phyloP scores from a whole-genome alignment of 176 grass and related monocot species.

The Pontederia paniculata region DNA sequence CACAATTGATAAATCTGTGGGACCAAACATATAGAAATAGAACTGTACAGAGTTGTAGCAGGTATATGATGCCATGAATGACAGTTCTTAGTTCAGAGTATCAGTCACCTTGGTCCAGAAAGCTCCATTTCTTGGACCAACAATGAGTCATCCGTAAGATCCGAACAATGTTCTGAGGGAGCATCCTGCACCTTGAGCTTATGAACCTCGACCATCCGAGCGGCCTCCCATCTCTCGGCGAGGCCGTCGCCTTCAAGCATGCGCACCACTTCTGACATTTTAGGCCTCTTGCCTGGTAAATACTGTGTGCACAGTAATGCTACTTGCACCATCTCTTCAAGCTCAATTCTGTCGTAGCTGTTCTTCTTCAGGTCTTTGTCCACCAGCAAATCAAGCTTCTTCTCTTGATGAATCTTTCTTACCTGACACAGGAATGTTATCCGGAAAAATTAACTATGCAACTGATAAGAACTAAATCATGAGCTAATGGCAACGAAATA shows the following conservation, averaged over 20 bases:
- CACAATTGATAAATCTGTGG: too few species aligned
- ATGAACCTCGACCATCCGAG: slow-evolving; percentile 39
- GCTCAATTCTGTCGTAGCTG: slow-evolving; percentile 54
- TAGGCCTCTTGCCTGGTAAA: slow-evolving; percentile 56
- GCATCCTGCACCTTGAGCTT: slow-evolving; percentile 53
- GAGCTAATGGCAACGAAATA: not conserved
- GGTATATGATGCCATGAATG: too few species aligned
- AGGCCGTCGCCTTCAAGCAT: slow-evolving; percentile 93
- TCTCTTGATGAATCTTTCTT: slow-evolving; percentile 91
- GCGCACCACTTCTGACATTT: slow-evolving; percentile 87
- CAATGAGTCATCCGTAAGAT: slow-evolving; percentile 70
- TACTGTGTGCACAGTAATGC: slow-evolving; percentile 81
- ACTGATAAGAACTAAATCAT: not conserved
- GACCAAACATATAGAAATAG: too few species aligned
- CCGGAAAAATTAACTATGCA: not conserved
- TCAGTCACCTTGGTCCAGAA: slow-evolving; percentile 67
- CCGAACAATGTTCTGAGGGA: slow-evolving; percentile 49
- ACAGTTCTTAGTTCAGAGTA: too few species aligned
- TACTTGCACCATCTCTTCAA: slow-evolving; percentile 87
- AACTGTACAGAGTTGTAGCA: too few species aligned
- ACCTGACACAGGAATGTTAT: slow-evolving; percentile 36
- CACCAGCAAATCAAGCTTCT: slow-evolving; percentile 65
- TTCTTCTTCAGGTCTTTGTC: slow-evolving; percentile 41
- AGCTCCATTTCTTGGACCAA: slow-evolving; percentile 82
- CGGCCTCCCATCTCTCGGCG: slow-evolving; percentile 75